Evolutionary conservation across 192 early-diverging fungal species (phyloP), one percentile per base, ranked within the genome.

Genomic region (Blastocladiella britannica): DNA sequence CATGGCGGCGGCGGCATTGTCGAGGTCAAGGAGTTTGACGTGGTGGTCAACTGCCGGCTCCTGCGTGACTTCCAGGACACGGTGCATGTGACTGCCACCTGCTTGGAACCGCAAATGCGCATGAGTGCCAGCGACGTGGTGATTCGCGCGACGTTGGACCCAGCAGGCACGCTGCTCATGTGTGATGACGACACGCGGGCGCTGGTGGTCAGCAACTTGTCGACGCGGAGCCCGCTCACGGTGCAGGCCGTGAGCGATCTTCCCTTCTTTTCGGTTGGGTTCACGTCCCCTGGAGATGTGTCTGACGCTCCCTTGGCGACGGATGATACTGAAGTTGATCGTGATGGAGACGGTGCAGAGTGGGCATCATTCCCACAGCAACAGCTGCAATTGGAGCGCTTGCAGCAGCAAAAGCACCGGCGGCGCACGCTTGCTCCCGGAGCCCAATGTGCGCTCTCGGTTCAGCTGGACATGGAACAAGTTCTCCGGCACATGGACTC

Each of bases 11-110:
- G 28, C 12, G 15, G 25, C 29, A 51, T 27, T 25, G 62, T 76
- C n/a, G 79, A 82, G 53, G 67, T 78, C 29, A 85, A 86, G 63
- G 62, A 67, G 2, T 69, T 83, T 24, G 82, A 86, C 61, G 81
- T 88, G 7, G 78, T 78, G 57, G 75, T 88, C 51, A 84, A 86
- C 60, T 88, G 86, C 56, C 73, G 84, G 9, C 67, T 85, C 20
- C 83, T 88, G 3, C 84, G 84, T 58, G 86, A 88, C 66, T 86
- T 83, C 61, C 84, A 86, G 58, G 78, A 83, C 52, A 79, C 72
- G 9, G 75, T 88, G 26, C 27, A 63, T 9, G 59, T 88, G 24
- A 73, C 69, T 30, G 82, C 82, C 25, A 68, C 76, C 51, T 82
- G 80, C 55, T 67, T 73, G 20, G 58, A 71, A 23, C 84, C 82